phyloP scores from a whole-genome alignment of 805 yeast genomes.

The Kazachstania africana region DNA sequence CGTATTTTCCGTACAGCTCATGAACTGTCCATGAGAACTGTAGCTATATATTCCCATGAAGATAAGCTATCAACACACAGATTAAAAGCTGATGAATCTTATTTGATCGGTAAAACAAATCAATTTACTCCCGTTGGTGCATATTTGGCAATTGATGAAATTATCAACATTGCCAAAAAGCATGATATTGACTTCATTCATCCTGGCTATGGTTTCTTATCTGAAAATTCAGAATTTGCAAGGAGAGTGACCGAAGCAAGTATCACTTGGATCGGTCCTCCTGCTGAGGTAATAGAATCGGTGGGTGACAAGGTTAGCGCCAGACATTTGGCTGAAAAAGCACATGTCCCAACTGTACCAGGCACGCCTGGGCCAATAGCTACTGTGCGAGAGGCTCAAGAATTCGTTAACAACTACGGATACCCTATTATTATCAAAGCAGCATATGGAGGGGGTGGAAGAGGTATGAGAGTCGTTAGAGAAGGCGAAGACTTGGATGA shows the following conservation, averaged over 20 bases:
- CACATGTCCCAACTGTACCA: conserved; percentile 87
- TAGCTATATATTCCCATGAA: conserved; percentile 93
- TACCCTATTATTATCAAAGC: conserved; percentile 96
- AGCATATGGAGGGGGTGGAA: conserved; percentile 99
- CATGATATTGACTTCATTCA: conserved; percentile 79
- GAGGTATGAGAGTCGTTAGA: conserved; percentile 98
- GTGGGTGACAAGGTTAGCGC: conserved; percentile 98
- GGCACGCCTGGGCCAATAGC: conserved; percentile 98
- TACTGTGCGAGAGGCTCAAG: conserved; percentile 60
- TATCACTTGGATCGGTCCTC: conserved; percentile 93
- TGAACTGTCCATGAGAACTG: conserved; percentile 93
- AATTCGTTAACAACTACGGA: conserved; percentile 75
- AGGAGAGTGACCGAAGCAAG: conserved; percentile 82
- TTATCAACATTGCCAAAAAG: conserved; percentile 69
- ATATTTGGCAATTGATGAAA: conserved; percentile 89
- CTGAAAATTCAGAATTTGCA: conserved; percentile 91
- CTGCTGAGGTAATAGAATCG: conserved; percentile 73
- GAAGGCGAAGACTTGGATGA: conserved; percentile 90
- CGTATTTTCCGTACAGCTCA: conserved; percentile 95
- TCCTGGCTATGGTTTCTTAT: conserved; percentile 85
- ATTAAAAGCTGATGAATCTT: conserved; percentile 87
- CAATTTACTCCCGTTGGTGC: conserved; percentile 94
- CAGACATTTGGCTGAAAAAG: conserved; percentile 69
- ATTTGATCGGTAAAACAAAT: conserved; percentile 81
- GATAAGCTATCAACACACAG: conserved; percentile 92